Base-by-base conservation (phyloP, 306 rosid species). In the Vicia sativa region DNA sequence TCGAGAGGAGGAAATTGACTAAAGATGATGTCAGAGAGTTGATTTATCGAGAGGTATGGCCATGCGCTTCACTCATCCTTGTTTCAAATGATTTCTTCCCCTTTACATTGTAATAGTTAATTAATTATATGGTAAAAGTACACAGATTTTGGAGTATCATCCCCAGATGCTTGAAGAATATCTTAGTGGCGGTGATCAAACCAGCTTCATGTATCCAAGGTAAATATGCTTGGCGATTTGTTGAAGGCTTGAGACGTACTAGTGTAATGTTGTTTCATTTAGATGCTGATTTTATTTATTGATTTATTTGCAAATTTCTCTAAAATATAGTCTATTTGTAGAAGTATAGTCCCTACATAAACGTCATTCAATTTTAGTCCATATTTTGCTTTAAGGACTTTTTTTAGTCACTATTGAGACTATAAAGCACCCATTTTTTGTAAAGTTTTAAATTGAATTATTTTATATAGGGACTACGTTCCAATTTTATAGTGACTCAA, bases 131-230 rank as follows among this genome's bases (percentile, higher is more conserved):
- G 26, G 73, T 75, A 67, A 57, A 31, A 11, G n/a, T 11, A 31
- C 82, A 79, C 92, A 95, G 97, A 95, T 95, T 80, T 79, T 95
- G 81, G 99, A 95, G 92, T 95, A 95, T 82, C 97, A 95, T 78
- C 97, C 97, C 6, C 97, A 95, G 74, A 90, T 95, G 99, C 89
- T 90, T 56, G 87, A 90, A 70, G 99, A 95, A 73, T 85, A 90
- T 85, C 91, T 95, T 59, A 83, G 84, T 41, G 95, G 96, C 57
- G 97, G 99, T 82, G 97, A 90, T 14, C 92, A 90, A 77, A 90
- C 96, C 62, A 90, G 97, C 68, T 95, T 95, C 81, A 90, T 95
- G 97, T 95, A 95, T 80, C 99, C 99, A 39, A 95, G 97, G 99
- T 95, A 72, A 76, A 56, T 46, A 68, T 65, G 73, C 26, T 74